Percentiles rank a stretch among this genome's conserved stretches.
phyloP scores from a whole-genome alignment of 73 alveolate genomes.

The Loxodes magnus region DNA sequence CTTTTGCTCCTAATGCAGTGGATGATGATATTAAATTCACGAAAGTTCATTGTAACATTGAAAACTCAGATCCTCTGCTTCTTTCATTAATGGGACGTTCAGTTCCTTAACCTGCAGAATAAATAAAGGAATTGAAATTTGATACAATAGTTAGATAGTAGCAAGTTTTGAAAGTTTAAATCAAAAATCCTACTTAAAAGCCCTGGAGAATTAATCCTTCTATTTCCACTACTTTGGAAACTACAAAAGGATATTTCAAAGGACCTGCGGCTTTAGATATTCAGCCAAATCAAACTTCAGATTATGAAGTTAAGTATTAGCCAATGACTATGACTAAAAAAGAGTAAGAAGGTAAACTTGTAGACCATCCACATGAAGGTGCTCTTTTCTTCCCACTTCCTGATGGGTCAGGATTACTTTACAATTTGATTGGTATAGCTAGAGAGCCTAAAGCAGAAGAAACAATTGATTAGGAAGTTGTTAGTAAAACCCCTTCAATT shows the following conservation, averaged over 20 bases:
- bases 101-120: slow-evolving; percentile 75
- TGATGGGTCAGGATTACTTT: slow-evolving; percentile 93
- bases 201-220: slow-evolving; percentile 94
- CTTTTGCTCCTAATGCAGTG: slow-evolving; percentile 94
- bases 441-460: slow-evolving; percentile 83
- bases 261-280: slow-evolving; percentile 81
- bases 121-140: slow-evolving; percentile 76
- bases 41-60: slow-evolving; percentile 88
- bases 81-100: slow-evolving; percentile 83
- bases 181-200: slow-evolving; percentile 85
- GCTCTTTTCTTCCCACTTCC: slow-evolving; percentile 97
- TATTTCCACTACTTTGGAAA: slow-evolving; percentile 70
- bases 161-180: slow-evolving; percentile 66
- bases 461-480: slow-evolving; percentile 55
- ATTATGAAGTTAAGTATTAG: slow-evolving; percentile 75
- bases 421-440: slow-evolving; percentile 83
- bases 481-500: slow-evolving; percentile 83
- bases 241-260: slow-evolving; percentile 70
- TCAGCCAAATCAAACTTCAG: slow-evolving; percentile 77
- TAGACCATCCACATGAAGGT: slow-evolving; percentile 74
- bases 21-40: slow-evolving; percentile 72
- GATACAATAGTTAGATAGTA: slow-evolving; percentile 92
- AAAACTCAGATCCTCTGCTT: slow-evolving; percentile 85
- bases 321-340: slow-evolving; percentile 94
- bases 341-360: slow-evolving; percentile 57